Evolutionary conservation across 352 stramenopile genomes (phyloP).

Genomic region (Pythium scleroteichum): DNA sequence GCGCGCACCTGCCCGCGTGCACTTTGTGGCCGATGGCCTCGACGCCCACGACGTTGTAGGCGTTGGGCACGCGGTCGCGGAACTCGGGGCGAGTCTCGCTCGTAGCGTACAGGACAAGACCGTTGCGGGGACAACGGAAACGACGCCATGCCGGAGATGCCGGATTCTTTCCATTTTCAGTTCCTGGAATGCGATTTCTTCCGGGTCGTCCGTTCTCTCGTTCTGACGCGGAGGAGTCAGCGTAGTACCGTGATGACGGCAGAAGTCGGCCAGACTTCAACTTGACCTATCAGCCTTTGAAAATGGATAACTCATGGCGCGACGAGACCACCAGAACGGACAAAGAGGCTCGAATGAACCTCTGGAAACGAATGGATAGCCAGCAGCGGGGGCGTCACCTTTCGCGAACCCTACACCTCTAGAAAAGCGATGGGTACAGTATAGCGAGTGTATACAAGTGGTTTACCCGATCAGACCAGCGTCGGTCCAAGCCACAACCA

Average conservation of each 20-base stretch:
- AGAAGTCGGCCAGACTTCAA: not conserved
- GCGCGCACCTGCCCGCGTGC: constrained; percentile 14
- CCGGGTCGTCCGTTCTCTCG: too few relatives aligned
- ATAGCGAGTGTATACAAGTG: not conserved
- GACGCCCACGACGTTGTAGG: constrained; percentile 12
- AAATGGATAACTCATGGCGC: not conserved
- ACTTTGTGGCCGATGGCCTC: constrained; percentile 34
- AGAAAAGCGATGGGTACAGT: not conserved
- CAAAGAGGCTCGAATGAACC: not conserved
- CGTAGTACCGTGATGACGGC: not conserved
- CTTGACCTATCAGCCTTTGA: not conserved
- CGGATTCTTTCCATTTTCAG: too few relatives aligned
- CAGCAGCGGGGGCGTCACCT: too few relatives aligned
- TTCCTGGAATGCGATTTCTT: too few relatives aligned
- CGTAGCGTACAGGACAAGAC: too few relatives aligned
- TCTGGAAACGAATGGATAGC: too few relatives aligned
- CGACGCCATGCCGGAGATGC: too few relatives aligned
- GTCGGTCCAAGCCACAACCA: too few relatives aligned
- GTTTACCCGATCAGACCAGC: too few relatives aligned
- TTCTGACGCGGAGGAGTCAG: too few relatives aligned
- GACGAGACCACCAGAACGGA: not conserved
- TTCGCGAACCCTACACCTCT: not conserved
- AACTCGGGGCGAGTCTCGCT: constrained; percentile 14
- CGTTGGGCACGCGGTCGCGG: constrained; percentile 19
- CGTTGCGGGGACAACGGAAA: too few relatives aligned